Base-by-base conservation (phyloP, 1,284 basidiomycete species). In the Rugosomyces carneus region DNA sequence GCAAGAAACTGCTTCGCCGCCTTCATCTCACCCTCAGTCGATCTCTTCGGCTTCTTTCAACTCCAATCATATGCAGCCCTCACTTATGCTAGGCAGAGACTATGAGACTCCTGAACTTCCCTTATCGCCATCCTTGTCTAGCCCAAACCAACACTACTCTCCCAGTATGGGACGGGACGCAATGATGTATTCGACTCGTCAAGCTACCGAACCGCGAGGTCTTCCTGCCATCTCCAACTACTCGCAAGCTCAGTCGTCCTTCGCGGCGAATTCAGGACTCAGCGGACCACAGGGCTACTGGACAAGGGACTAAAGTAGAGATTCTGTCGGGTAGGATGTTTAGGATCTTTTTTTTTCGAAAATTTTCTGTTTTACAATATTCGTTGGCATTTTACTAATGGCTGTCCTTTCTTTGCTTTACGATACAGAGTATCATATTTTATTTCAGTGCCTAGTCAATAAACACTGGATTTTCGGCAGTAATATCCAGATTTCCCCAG, bases 141-240 rank as follows among this genome's bases (percentile, higher is more conserved):
- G 27, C 36, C 38, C 42, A 51, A 45, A 29, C 40, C 52, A 53
- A 29, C 26, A 36, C 32, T 49, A 49, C 27, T 39, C 44, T 38
- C 34, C 45, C 24, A 27, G 35, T 38, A 19, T 34, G 16, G 53
- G 45, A 13, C 51, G 44, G 16, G 43, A 49, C 13, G 47, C 24
- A 16, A 23, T 44, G 9, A 35, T 45, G 19, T 48, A 52, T 36
- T 18, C 44, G 16, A 38, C 26, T 0, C 48, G 39, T 18, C 41
- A 42, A 10, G 31, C 42, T 11, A 44, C 31, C 38, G 40, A 27
- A 10, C 34, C 47, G n/a, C 45, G 40, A n/a, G 38, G 36, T 7
- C 44, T 51, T 35, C 44, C 50, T 5, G n/a, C 41, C 19, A 52
- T 60, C 23, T 51, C 60, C 9, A 57, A 53, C 29, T 67, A 64